These are phyloP conservation scores for Aristolochia californica DNA, from an alignment of 164 flowering plant species.

Conservation along the genomic window DNA sequence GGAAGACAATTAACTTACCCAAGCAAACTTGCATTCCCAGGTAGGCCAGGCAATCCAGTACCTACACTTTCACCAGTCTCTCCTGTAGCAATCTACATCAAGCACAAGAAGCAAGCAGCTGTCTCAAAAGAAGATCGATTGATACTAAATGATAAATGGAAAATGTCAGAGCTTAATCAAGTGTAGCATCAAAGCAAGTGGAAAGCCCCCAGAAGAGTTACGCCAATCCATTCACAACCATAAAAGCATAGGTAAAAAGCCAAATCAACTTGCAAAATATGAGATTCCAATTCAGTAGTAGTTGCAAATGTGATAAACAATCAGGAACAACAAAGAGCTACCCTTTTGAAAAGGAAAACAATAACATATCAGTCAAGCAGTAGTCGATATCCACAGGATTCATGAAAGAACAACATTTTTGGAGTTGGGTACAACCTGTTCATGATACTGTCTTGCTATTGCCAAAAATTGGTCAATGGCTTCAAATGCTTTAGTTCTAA, in stretches of 20 bases:
- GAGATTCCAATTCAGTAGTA: too few species aligned
- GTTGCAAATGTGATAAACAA: too few species aligned
- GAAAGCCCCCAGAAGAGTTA: too few species aligned
- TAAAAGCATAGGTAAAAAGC: too few species aligned
- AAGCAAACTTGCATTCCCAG: constrained; percentile 86
- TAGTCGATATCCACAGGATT: too few species aligned
- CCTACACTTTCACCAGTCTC: constrained; percentile 36
- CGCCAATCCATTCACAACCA: too few species aligned
- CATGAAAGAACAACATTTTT: neutral
- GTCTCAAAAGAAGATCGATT: neutral
- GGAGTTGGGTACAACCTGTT: constrained; percentile 57
- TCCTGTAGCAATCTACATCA: constrained; percentile 39
- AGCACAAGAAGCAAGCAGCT: neutral
- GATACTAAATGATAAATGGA: neutral
- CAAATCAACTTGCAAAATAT: too few species aligned
- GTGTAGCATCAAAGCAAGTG: too few species aligned
- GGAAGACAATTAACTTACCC: constrained; percentile 43
- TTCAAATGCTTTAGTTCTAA: constrained; percentile 82
- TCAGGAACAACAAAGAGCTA: too few species aligned
- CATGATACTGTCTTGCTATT: constrained; percentile 62
- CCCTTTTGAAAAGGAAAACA: too few species aligned
- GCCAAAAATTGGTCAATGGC: constrained; percentile 96
- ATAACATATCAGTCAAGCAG: too few species aligned
- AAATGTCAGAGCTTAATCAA: neutral
- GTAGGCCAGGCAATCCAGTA: constrained; percentile 40